Conservation (phyloP, 2,329 filamentous ascomycete species). For the Teratosphaeria viscida region DNA sequence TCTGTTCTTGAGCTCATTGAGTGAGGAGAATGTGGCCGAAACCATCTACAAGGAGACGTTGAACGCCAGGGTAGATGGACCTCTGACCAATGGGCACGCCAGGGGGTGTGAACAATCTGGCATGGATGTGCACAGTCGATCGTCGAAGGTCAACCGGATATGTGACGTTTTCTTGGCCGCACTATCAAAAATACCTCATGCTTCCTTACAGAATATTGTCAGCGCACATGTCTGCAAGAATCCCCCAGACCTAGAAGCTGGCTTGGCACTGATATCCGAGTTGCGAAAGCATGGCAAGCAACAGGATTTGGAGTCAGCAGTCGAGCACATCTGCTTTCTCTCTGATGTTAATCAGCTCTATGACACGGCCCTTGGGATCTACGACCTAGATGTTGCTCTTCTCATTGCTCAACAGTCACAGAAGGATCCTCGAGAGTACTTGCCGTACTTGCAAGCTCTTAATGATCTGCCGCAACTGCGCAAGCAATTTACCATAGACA, state of each 20-base stretch:
- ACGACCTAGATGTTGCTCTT: slow-evolving; percentile 80
- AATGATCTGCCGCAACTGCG: slow-evolving; percentile 62
- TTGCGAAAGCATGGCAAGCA: slow-evolving; percentile 53
- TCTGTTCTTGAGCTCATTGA: slow-evolving; percentile 54
- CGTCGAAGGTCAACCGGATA: slow-evolving; percentile 72
- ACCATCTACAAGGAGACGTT: slow-evolving; percentile 84
- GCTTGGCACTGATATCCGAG: slow-evolving; percentile 65
- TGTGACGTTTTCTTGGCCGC: slow-evolving; percentile 72
- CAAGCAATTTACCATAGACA: slow-evolving; percentile 75
- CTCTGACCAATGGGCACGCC: slow-evolving; percentile 6
- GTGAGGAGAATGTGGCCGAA: slow-evolving; percentile 80
- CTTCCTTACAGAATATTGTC: slow-evolving; percentile 77
- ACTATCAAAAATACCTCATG: slow-evolving; percentile 51
- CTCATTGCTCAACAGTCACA: slow-evolving; percentile 93
- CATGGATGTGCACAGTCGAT: background rate
- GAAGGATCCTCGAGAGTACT: slow-evolving; percentile 87
- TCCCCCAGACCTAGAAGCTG: slow-evolving; percentile 81
- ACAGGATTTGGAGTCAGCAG: slow-evolving; percentile 70
- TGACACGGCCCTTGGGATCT: slow-evolving; percentile 79
- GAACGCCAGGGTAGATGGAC: slow-evolving; percentile 3
- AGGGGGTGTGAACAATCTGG: background rate
- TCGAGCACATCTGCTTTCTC: slow-evolving; percentile 96
- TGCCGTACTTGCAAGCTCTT: slow-evolving; percentile 84
- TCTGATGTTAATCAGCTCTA: slow-evolving; percentile 89
- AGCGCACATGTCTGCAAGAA: slow-evolving; percentile 90